These are phyloP conservation scores for Deinandra increscens DNA, from an alignment of 129 eudicot species.

Conservation along the genomic window DNA sequence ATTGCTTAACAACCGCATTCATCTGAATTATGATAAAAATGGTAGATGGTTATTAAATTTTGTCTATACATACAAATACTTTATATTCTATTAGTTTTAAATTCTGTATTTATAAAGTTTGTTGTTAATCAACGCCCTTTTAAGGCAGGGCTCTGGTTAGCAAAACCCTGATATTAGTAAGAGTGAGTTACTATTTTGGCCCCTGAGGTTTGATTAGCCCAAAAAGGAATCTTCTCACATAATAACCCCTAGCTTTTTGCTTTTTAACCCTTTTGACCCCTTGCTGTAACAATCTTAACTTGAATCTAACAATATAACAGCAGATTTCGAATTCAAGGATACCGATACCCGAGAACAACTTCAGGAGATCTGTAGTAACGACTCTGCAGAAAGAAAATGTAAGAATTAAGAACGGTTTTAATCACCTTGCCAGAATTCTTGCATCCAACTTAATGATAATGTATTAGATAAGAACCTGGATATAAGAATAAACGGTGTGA, in stretches of 20 bases:
- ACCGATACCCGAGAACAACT: constrained; percentile 96
- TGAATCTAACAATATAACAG: no score
- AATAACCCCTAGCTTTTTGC: no score
- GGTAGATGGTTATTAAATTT: neutral
- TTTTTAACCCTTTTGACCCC: no score
- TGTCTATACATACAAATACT: neutral
- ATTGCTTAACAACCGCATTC: neutral
- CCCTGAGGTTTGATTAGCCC: no score
- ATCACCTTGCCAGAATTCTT: constrained; percentile 22
- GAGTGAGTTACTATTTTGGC: no score
- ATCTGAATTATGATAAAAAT: neutral
- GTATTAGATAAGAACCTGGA: constrained; percentile 53
- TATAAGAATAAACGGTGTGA: constrained; percentile 92
- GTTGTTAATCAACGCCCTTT: neutral
- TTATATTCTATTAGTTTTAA: neutral
- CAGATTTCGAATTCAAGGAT: constrained; percentile 47
- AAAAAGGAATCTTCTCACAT: no score
- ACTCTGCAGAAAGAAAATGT: constrained; percentile 60
- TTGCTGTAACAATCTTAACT: no score
- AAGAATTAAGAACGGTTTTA: constrained; percentile 16
- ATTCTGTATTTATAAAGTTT: neutral
- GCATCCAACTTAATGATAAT: constrained; percentile 4
- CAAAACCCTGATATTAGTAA: neutral
- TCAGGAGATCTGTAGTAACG: constrained; percentile 98
- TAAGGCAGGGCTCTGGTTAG: neutral